These are phyloP conservation scores for Yarrowia sp. DNA, from an alignment of 805 yeast species.

Conservation along the genomic window DNA sequence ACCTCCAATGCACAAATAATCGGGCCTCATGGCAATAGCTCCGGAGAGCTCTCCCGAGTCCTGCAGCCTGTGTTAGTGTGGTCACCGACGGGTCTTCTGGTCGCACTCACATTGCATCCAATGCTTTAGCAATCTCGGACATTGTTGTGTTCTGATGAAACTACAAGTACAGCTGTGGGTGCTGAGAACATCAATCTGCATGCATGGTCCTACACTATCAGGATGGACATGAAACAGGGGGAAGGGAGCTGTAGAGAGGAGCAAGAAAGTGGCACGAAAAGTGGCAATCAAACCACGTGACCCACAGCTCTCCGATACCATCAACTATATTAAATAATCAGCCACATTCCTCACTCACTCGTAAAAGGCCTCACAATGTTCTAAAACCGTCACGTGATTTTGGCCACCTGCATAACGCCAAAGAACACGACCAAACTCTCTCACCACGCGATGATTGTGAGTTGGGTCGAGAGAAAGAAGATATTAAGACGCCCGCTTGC, in stretches of 20 bases:
- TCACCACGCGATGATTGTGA: constrained; percentile 20
- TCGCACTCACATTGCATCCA: constrained; percentile 11
- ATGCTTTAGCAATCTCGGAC: constrained; percentile 19
- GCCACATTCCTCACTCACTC: background rate
- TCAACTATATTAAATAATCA: background rate
- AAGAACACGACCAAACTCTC: constrained; percentile 18
- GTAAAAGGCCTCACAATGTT: background rate
- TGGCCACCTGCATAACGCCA: background rate
- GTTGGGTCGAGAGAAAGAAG: background rate
- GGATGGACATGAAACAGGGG: too few relatives aligned
- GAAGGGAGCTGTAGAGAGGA: background rate
- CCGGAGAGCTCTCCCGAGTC: constrained; percentile 19
- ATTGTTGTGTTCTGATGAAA: constrained; percentile 4
- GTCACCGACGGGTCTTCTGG: background rate
- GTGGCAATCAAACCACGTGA: background rate
- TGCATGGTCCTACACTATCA: background rate
- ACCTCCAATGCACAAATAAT: constrained; percentile 21
- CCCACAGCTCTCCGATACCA: background rate
- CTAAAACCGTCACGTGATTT: background rate
- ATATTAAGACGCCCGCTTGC: too few relatives aligned
- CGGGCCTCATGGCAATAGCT: constrained; percentile 23
- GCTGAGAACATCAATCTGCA: background rate
- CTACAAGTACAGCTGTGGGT: background rate
- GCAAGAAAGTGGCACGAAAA: background rate
- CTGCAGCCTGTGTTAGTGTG: constrained; percentile 13